A percentile compares a stretch with the other conserved stretches of the same genome.
Conservation (phyloP, 176 grass and related monocot genomes). For the Lolium multiflorum region DNA sequence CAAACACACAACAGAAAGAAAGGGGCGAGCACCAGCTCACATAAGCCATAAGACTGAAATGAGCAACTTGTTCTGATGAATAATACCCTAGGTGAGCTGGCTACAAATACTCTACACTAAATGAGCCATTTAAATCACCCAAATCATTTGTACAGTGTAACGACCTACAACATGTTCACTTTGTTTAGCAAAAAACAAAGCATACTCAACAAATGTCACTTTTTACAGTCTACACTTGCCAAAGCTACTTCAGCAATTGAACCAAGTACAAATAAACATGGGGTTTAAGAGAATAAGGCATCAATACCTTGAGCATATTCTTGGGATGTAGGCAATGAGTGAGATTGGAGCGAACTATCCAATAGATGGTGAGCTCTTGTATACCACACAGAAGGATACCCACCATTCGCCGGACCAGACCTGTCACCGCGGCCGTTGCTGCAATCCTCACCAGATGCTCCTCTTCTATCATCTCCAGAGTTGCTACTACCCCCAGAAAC, state of each 20-base stretch:
- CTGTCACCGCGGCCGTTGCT: slow-evolving; percentile 32
- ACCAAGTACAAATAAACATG: not conserved
- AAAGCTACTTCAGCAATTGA: not conserved
- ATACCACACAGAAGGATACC: slow-evolving; percentile 40
- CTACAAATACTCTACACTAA: slow-evolving; percentile 2
- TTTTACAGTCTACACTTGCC: not conserved
- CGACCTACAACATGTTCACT: not conserved
- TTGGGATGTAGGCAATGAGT: slow-evolving; percentile 60
- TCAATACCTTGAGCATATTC: slow-evolving; percentile 58
- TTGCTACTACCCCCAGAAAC: not conserved
- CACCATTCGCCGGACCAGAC: slow-evolving; percentile 21
- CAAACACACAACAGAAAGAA: too few species aligned
- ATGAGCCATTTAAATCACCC: not conserved
- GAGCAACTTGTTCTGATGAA: slow-evolving; percentile 16
- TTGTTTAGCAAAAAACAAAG: slow-evolving; percentile 4
- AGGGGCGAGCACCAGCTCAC: too few species aligned
- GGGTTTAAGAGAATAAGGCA: slow-evolving; percentile 5
- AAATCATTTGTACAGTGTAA: not conserved
- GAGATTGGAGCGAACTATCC: slow-evolving; percentile 53
- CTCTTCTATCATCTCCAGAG: slow-evolving; percentile 21
- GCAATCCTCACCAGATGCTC: slow-evolving; percentile 18
- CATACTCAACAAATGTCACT: not conserved
- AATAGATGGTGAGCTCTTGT: slow-evolving; percentile 41
- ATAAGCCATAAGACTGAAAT: not conserved
- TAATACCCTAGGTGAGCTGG: not conserved